Evolutionary conservation across 148 eudicot genomes (phyloP).

Genomic region (Amaranthus cruentus): DNA sequence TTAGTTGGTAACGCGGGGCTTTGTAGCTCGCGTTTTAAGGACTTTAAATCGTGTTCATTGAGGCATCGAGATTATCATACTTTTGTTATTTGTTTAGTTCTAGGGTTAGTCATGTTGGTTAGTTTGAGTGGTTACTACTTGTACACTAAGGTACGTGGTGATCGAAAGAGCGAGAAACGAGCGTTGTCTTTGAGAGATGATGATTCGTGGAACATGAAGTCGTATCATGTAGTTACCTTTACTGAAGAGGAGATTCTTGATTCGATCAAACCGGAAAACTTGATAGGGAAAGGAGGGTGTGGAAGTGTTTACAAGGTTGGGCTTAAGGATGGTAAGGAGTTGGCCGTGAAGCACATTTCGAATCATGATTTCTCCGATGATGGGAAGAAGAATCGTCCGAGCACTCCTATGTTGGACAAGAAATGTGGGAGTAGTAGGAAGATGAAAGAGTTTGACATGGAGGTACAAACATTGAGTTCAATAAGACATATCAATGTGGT

Average conservation of each 20-base stretch:
- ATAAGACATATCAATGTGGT: conserved; percentile 87
- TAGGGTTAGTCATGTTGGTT: conserved; percentile 32
- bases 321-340: conserved; percentile 50
- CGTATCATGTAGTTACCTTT: conserved; percentile 74
- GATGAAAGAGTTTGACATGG: conserved; percentile 71
- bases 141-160: conserved; percentile 33
- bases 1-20: conserved; percentile 69
- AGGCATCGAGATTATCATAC: conserved; percentile 23
- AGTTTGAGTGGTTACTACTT: conserved; percentile 31
- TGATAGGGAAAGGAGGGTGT: conserved; percentile 91
- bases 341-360: conserved; percentile 91
- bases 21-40: conserved; percentile 52
- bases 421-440: conserved; percentile 29
- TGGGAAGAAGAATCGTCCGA: conserved; percentile 30
- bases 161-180: conserved; percentile 19
- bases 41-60: conserved; percentile 44
- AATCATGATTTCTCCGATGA: conserved; percentile 29
- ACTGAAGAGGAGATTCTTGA: conserved; percentile 78
- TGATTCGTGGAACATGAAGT: conserved; percentile 74
- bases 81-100: conserved; percentile 39
- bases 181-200: conserved; percentile 55
- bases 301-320: conserved; percentile 72
- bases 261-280: conserved; percentile 63
- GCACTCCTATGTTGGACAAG: conserved; percentile 54
- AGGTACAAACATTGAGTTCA: conserved; percentile 75